A percentile compares a stretch with the other conserved stretches of the same genome.
phyloP scores from a whole-genome alignment of 805 yeast genomes.

The Starmerella scarabaei region DNA sequence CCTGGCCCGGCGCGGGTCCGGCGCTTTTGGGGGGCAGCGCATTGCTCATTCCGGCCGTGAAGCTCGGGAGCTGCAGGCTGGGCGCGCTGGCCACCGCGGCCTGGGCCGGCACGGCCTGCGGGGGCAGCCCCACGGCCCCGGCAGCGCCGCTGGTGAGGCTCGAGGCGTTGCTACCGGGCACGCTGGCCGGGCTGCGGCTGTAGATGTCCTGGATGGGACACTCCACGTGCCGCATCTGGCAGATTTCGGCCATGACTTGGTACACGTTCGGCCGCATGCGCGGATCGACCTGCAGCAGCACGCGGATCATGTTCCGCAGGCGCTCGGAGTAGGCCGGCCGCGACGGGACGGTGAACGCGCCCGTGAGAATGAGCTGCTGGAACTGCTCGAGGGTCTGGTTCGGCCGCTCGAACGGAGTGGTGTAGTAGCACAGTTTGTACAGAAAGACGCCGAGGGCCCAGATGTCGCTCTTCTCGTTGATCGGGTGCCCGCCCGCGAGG shows the following conservation, averaged over 20 bases:
- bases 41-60: not conserved
- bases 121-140: not conserved
- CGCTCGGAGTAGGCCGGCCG: conserved; percentile 57
- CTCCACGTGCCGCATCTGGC: conserved; percentile 44
- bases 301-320: conserved; percentile 59
- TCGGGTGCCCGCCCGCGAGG: conserved; percentile 64
- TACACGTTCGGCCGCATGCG: conserved; percentile 71
- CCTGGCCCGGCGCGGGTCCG: conserved; percentile 8
- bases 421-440: conserved; percentile 81
- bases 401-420: conserved; percentile 80
- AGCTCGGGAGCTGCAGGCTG: not conserved
- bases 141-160: not conserved
- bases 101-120: not conserved
- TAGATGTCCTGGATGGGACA: conserved; percentile 34
- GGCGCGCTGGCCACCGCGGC: not conserved
- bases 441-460: conserved; percentile 95
- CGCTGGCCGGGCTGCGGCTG: conserved; percentile 3
- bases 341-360: conserved; percentile 63
- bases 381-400: conserved; percentile 30
- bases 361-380: conserved; percentile 75
- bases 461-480: conserved; percentile 83
- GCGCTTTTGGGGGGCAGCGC: not conserved
- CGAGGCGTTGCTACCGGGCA: not conserved
- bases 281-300: conserved; percentile 76
- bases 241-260: conserved; percentile 57